phyloP scores from a whole-genome alignment of 108 stramenopile genomes.

The Nannochloropsis gaditana region DNA sequence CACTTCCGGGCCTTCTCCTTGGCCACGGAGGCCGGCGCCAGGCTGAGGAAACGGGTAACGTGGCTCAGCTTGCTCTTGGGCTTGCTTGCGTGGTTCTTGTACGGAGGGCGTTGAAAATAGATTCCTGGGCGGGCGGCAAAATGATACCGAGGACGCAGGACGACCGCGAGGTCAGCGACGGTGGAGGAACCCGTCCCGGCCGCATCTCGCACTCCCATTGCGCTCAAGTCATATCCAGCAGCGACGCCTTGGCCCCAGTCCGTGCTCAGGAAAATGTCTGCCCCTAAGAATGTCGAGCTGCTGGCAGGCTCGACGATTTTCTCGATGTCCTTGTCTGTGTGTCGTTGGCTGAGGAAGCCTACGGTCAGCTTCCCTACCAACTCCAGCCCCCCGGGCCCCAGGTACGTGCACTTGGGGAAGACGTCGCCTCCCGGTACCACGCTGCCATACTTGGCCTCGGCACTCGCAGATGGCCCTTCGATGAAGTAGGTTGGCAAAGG shows the following conservation, averaged over 20 bases:
- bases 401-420: not conserved
- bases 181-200: not conserved
- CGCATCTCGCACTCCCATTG: not conserved
- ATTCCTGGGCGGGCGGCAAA: not conserved
- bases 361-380: not conserved
- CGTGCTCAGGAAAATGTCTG: not conserved
- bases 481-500: not conserved
- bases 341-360: not conserved
- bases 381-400: not conserved
- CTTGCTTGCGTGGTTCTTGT: slow-evolving; percentile 13
- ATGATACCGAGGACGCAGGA: not conserved
- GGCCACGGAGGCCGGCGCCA: not conserved
- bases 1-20: not conserved
- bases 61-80: slow-evolving; percentile 13
- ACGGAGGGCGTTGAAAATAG: not conserved
- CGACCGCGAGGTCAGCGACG: not conserved
- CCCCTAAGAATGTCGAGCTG: not conserved
- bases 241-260: not conserved
- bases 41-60: not conserved
- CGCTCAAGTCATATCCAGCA: not conserved
- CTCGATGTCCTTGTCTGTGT: not conserved
- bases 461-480: not conserved
- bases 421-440: not conserved
- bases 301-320: not conserved
- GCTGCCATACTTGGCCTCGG: slow-evolving; percentile 19